Percentiles rank a stretch among this genome's conserved stretches.
Evolutionary conservation across 1,284 basidiomycete species (phyloP).

Genomic region (Bondarzewia mesenterica): DNA sequence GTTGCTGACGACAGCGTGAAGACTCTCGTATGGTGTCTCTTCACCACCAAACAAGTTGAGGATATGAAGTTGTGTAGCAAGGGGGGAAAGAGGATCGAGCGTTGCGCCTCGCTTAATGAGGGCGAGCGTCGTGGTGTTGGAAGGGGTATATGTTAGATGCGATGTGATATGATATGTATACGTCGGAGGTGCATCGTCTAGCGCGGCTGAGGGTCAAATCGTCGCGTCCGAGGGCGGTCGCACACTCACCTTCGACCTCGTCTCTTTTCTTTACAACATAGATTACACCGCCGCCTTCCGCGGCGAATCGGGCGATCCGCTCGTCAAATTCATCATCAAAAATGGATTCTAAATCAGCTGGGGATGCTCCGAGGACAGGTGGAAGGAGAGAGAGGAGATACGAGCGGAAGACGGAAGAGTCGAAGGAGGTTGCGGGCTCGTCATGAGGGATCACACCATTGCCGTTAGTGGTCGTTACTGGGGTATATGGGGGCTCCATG

Average conservation of each 20-base stretch:
- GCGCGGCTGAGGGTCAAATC: background rate
- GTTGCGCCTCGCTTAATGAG: constrained; percentile 88
- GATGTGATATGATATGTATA: constrained; percentile 67
- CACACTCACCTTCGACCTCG: constrained; percentile 55
- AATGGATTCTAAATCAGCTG: constrained; percentile 55
- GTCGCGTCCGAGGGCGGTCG: background rate
- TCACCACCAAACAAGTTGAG: constrained; percentile 90
- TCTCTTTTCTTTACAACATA: constrained; percentile 75
- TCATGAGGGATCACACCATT: constrained; percentile 11
- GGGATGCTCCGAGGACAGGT: constrained; percentile 60
- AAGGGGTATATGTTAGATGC: constrained; percentile 74
- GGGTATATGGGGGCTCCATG: constrained; percentile 14
- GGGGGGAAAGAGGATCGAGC: constrained; percentile 72
- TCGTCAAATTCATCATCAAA: constrained; percentile 74
- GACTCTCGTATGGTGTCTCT: constrained; percentile 89
- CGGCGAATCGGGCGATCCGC: constrained; percentile 63
- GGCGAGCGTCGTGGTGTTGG: constrained; percentile 82
- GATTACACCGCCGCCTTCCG: constrained; percentile 62
- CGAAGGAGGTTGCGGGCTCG: constrained; percentile 33
- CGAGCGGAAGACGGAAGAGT: constrained; percentile 51
- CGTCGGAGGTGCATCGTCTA: constrained; percentile 54
- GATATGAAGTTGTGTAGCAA: constrained; percentile 86
- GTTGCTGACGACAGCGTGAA: constrained; percentile 94
- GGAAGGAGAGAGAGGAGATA: constrained; percentile 70
- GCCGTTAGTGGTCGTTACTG: constrained; percentile 11